Conservation (phyloP, 208 protist species). For the Acanthamoeba sp. region DNA sequence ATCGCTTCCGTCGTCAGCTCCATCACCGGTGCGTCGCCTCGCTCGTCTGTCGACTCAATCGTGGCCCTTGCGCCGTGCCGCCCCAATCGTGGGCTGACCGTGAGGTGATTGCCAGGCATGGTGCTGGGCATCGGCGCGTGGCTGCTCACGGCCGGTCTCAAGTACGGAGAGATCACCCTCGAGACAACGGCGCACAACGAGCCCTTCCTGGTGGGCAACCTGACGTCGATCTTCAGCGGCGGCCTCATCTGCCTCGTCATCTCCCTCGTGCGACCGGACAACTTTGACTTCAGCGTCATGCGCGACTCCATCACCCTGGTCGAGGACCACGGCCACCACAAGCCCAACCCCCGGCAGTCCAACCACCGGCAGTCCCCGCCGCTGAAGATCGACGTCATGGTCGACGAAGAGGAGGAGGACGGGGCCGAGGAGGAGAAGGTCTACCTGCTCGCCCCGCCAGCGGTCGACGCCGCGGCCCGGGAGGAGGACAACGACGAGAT, state of each 20-base stretch:
- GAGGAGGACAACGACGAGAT: slow-evolving; percentile 10
- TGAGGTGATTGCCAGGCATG: slow-evolving; percentile 4
- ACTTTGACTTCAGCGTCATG: slow-evolving; percentile 59
- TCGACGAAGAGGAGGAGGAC: slow-evolving; percentile 17
- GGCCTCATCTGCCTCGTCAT: slow-evolving; percentile 59
- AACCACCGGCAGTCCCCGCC: no score
- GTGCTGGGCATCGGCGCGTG: slow-evolving; percentile 75
- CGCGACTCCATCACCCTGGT: slow-evolving; percentile 42
- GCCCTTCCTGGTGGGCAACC: slow-evolving; percentile 76
- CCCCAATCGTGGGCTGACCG: no score
- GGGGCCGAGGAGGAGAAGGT: slow-evolving; percentile 28
- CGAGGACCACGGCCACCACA: slow-evolving; percentile 6
- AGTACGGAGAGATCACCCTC: slow-evolving; percentile 73
- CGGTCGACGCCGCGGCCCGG: neutral
- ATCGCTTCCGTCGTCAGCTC: slow-evolving; percentile 15
- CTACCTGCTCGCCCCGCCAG: neutral
- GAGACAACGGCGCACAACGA: slow-evolving; percentile 72
- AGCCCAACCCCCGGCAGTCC: no score
- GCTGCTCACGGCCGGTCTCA: slow-evolving; percentile 72
- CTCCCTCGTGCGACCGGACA: slow-evolving; percentile 40
- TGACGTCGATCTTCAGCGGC: slow-evolving; percentile 75
- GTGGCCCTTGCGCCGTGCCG: slow-evolving; percentile 33
- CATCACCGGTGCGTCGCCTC: neutral
- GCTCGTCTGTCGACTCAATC: neutral
- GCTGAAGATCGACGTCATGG: slow-evolving; percentile 1